A percentile compares a stretch with the other conserved stretches of the same genome.
Conservation (phyloP, 2,329 filamentous ascomycete species). For the Mycosphaerella sp. region DNA sequence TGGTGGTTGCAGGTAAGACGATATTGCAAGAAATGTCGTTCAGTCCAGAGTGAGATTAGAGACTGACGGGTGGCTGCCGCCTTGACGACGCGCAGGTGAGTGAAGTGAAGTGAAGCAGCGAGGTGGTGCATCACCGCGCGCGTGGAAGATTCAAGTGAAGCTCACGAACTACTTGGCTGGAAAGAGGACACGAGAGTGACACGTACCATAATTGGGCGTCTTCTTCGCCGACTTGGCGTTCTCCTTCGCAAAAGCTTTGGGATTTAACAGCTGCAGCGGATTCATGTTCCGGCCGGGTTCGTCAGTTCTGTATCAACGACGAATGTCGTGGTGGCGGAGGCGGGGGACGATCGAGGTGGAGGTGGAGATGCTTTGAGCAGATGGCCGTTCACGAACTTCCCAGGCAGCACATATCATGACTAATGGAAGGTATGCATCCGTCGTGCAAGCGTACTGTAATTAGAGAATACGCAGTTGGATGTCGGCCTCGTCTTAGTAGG, state of each 20-base stretch:
- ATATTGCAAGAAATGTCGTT: background rate
- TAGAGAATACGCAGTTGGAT: background rate
- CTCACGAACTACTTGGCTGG: background rate
- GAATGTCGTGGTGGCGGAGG: background rate
- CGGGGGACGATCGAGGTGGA: background rate
- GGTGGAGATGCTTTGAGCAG: background rate
- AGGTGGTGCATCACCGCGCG: background rate
- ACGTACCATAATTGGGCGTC: constrained; percentile 30
- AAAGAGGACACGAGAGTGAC: background rate
- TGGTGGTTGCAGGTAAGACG: background rate
- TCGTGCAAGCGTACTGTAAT: background rate
- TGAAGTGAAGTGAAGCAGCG: background rate
- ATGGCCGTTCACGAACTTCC: background rate
- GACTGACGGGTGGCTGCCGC: background rate
- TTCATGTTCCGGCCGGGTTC: constrained; percentile 25
- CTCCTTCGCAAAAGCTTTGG: constrained; percentile 35
- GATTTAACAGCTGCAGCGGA: constrained; percentile 35
- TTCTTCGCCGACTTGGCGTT: constrained; percentile 29
- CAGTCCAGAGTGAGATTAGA: background rate
- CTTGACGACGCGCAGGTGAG: constrained; percentile 1
- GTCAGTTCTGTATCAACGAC: background rate
- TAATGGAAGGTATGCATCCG: too few species aligned
- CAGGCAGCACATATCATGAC: background rate
- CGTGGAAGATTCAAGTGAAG: constrained; percentile 15
- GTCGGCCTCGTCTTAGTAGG: background rate